Conservation (phyloP, 2,329 filamentous ascomycete species). For the Talaromyces sp. region DNA sequence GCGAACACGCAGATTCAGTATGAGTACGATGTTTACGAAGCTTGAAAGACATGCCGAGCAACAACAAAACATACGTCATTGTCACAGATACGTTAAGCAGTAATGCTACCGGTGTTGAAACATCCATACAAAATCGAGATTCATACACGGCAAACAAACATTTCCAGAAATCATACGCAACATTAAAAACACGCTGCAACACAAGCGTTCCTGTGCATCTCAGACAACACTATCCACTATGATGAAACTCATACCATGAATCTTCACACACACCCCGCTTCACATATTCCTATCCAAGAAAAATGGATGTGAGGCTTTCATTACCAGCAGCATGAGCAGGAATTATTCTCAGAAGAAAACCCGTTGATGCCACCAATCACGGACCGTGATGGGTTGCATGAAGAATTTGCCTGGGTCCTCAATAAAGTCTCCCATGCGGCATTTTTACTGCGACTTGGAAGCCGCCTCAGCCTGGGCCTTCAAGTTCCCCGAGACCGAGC, state of each 20-base stretch:
- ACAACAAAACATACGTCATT: slow-evolving; percentile 1
- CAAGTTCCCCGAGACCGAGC: slow-evolving; percentile 78
- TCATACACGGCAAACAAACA: slow-evolving; percentile 8
- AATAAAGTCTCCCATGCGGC: slow-evolving; percentile 9
- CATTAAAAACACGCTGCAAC: background rate
- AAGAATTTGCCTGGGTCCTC: slow-evolving; percentile 16
- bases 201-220: background rate
- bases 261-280: background rate
- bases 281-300: background rate
- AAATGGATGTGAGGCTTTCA: background rate
- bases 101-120: slow-evolving; percentile 1
- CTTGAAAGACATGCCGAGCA: background rate
- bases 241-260: background rate
- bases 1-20: background rate
- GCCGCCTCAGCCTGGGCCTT: slow-evolving; percentile 79
- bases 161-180: background rate
- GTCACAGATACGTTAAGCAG: background rate
- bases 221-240: background rate
- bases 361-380: background rate
- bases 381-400: background rate
- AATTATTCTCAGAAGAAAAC: background rate
- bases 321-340: background rate
- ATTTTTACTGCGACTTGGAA: slow-evolving; percentile 45
- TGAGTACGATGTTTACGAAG: background rate
- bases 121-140: slow-evolving; percentile 6